These are phyloP conservation scores for Zancudomyces culisetae DNA, from an alignment of 371 early-diverging fungal genomes.

Conservation along the genomic window DNA sequence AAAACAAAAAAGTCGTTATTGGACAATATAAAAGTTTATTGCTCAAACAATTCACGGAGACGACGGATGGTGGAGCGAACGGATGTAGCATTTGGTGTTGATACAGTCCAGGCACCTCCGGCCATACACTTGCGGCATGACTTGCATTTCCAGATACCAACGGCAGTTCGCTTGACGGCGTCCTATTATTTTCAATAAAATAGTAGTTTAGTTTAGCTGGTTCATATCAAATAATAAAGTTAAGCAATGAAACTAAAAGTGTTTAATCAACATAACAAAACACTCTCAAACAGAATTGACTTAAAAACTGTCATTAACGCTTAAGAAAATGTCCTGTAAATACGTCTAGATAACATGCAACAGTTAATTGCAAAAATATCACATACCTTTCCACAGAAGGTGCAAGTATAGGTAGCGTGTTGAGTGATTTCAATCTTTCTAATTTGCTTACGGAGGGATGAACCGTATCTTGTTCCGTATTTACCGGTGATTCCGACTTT, in stretches of 20 bases:
- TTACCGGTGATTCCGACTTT: constrained; percentile 99
- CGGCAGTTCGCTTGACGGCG: constrained; percentile 88
- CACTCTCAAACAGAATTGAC: no score
- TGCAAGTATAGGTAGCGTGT: constrained; percentile 98
- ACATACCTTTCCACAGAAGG: constrained; percentile 79
- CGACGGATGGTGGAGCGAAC: constrained; percentile 90
- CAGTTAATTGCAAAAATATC: no score
- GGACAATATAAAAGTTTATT: constrained; percentile 33
- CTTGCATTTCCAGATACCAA: constrained; percentile 99
- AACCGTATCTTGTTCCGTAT: constrained; percentile 99
- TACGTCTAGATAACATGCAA: no score
- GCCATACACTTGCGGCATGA: constrained; percentile 93
- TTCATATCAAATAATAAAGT: no score
- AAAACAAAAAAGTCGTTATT: no score
- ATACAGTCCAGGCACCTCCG: constrained; percentile 98
- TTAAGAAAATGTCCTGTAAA: no score
- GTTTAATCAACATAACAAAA: not conserved
- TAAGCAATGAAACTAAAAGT: no score
- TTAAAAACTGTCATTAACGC: no score
- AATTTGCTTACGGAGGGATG: constrained; percentile 98
- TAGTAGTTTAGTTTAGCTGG: no score
- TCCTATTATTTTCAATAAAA: constrained; percentile 31
- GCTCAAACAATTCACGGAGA: constrained; percentile 87
- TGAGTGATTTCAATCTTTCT: constrained; percentile 99
- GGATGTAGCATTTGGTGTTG: constrained; percentile 82